Conservation (phyloP, 805 yeast species). For the Wickerhamomyces bisporus region DNA sequence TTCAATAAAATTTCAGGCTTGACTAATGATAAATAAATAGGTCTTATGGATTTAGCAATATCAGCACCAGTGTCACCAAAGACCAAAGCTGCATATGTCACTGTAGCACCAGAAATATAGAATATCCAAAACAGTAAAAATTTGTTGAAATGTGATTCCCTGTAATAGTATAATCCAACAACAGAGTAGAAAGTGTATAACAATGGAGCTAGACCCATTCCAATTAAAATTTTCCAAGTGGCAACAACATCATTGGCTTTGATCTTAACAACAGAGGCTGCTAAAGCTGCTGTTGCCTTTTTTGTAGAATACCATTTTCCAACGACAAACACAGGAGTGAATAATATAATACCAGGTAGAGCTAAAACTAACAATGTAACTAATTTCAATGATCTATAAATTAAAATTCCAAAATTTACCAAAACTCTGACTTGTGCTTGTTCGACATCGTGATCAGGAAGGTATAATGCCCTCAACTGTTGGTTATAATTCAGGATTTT, state of each 20-base stretch:
- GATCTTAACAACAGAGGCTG: conserved; percentile 83
- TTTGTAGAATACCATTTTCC: conserved; percentile 68
- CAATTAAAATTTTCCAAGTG: conserved; percentile 91
- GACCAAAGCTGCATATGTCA: conserved; percentile 86
- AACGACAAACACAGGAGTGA: conserved; percentile 81
- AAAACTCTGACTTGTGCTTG: conserved; percentile 44
- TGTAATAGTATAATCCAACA: conserved; percentile 38
- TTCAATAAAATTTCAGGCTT: conserved; percentile 52
- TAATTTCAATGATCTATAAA: conserved; percentile 54
- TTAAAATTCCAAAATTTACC: conserved; percentile 45
- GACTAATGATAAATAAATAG: conserved; percentile 63
- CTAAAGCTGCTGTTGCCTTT: conserved; percentile 76
- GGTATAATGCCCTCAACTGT: conserved; percentile 53
- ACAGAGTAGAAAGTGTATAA: conserved; percentile 77
- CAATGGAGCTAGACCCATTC: conserved; percentile 84
- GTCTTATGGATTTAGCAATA: conserved; percentile 74
- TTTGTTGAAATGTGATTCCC: conserved; percentile 29
- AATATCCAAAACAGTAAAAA: conserved; percentile 32
- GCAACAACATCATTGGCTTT: conserved; percentile 93
- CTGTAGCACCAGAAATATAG: conserved; percentile 60
- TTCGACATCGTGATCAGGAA: conserved; percentile 51
- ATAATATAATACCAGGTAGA: conserved; percentile 83
- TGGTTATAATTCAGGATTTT: conserved; percentile 70
- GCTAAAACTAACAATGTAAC: conserved; percentile 55
- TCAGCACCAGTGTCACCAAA: conserved; percentile 95